Evolutionary conservation across 176 grass and related monocot species (phyloP), one percentile per base, ranked within the genome.

Genomic region (Echinochloa phyllopogon): DNA sequence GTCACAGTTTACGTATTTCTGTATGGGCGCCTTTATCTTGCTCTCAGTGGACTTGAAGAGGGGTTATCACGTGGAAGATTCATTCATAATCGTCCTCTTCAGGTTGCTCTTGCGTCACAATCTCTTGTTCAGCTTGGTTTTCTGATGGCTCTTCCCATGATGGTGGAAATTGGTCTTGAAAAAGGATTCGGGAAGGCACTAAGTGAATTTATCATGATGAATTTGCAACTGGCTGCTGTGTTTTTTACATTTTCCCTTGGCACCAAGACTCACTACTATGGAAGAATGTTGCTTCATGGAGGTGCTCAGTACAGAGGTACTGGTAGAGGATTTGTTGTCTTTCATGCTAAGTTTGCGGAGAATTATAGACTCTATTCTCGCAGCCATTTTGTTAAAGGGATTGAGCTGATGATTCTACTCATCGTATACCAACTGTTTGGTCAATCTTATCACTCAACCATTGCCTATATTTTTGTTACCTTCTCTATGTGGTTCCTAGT

Each of bases 81-180:
- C 82, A 75, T 81, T 74, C 95, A 98, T 88, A 98, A 98, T 74
- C 84, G 52, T 21, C 79, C 95, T 24, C 95, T 98, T 85, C 93
- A 98, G 79, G 87, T 88, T 76, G 92, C 95, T 87, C 93, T 98
- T 90, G 95, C 95, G 39, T 98, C 95, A 6, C 95, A 98, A 83
- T 95, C 95, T 41, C 79, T 98, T 65, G 91, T 95, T 65, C 95
- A 98, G 83, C 87, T 98, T 79, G 95, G 95, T 74, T 93, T 98
- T 79, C 87, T 98, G 63, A 95, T 95, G 95, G 93, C 95, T 70
- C 67, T 98, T 76, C 95, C 95, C 37, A 98, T 98, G 95, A 86
- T 98, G 89, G 93, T 98, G 93, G 95, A 98, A 95, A 95, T 98
- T 77, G 95, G 93, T 77, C 92, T 98, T 38, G 95, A 98, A 87